phyloP scores from a whole-genome alignment of 1,139 yeast genomes.

The Magnusiomyces suaveolens region DNA sequence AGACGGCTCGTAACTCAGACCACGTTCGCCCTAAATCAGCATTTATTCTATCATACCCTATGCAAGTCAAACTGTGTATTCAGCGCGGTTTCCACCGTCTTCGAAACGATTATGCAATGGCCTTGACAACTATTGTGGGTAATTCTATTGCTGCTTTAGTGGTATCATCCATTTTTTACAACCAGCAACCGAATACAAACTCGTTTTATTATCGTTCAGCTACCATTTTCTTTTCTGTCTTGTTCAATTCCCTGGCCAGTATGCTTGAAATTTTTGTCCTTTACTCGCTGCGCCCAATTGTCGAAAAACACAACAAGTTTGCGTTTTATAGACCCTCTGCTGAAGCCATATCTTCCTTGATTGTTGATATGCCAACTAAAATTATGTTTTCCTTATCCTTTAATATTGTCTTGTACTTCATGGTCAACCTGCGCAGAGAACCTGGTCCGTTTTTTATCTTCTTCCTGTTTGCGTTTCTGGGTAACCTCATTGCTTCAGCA shows the following conservation, averaged over 20 bases:
- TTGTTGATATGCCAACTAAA: constrained; percentile 61
- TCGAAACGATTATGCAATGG: constrained; percentile 56
- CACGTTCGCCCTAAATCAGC: constrained; percentile 47
- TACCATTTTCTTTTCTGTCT: constrained; percentile 63
- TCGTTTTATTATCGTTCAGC: constrained; percentile 64
- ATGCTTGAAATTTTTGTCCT: constrained; percentile 62
- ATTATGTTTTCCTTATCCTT: constrained; percentile 45
- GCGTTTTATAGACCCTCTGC: constrained; percentile 73
- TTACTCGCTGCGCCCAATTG: constrained; percentile 66
- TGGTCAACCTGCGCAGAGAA: constrained; percentile 54
- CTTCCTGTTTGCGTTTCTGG: constrained; percentile 42
- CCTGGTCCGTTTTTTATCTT: constrained; percentile 66
- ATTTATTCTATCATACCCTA: constrained; percentile 51
- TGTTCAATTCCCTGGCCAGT: constrained; percentile 69
- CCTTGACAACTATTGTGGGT: constrained; percentile 49
- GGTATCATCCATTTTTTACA: constrained; percentile 66
- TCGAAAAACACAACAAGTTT: constrained; percentile 68
- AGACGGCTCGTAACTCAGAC: constrained; percentile 45
- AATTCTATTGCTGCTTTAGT: constrained; percentile 67
- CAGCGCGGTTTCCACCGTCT: constrained; percentile 55
- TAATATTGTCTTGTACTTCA: constrained; percentile 55
- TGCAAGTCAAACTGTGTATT: constrained; percentile 56
- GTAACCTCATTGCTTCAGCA: constrained; percentile 61
- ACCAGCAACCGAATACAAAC: constrained; percentile 39
- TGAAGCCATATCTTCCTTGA: constrained; percentile 59